phyloP scores from a whole-genome alignment of 345 rosid species.

The Citrus cavaleriei region DNA sequence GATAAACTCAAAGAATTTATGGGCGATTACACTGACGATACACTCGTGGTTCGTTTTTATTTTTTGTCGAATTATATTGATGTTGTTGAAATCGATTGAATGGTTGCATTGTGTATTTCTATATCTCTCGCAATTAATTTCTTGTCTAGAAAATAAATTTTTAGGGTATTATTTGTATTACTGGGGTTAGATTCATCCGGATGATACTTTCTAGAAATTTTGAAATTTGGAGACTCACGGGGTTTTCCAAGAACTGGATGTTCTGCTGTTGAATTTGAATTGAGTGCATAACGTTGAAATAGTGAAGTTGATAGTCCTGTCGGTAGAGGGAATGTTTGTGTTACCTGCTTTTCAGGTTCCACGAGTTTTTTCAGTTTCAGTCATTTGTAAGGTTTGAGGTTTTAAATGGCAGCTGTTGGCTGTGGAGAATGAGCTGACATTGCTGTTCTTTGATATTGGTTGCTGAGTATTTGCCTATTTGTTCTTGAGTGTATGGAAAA shows the following conservation, averaged over 20 bases:
- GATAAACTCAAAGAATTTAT: constrained; percentile 90
- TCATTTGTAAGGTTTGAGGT: background rate
- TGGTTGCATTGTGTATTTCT: background rate
- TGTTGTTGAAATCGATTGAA: constrained; percentile 1
- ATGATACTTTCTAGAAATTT: background rate
- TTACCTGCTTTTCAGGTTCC: background rate
- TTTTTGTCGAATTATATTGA: background rate
- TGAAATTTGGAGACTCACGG: background rate
- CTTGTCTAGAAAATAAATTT: background rate
- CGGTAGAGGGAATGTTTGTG: background rate
- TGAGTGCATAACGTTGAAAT: too few species aligned
- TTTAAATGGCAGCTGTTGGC: background rate
- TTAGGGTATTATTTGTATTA: background rate
- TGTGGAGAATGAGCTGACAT: background rate
- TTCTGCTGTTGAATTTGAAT: too few species aligned
- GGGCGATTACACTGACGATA: constrained; percentile 98
- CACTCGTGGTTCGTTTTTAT: constrained; percentile 66
- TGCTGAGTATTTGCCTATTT: background rate
- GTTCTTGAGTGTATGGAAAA: background rate
- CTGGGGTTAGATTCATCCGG: background rate
- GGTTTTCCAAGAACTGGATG: background rate
- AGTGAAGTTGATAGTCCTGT: too few species aligned
- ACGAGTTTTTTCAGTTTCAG: background rate
- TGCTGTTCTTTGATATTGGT: background rate
- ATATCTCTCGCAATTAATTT: too few species aligned